Base-by-base conservation (phyloP, 768 basidiomycete species). In the Auriscalpium vulgare region DNA sequence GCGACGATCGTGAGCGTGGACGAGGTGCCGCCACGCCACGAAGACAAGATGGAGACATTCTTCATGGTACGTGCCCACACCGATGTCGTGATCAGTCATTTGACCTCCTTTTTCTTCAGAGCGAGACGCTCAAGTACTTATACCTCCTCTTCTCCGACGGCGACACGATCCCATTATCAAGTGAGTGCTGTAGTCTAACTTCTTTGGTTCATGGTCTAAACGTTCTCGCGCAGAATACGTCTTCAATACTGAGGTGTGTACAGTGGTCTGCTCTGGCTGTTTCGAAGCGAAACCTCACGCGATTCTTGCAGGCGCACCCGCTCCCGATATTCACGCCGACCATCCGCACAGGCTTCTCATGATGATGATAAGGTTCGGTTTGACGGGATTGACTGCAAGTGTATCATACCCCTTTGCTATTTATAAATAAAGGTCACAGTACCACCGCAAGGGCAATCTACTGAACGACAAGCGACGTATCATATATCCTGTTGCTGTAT, bases 1-100 rank as follows among this genome's bases (percentile, higher is more conserved):
- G 88, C 89, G 16, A 82, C 83, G 38, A 77, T 97, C 47, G 69
- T 85, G 56, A 91, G 97, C 65, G 95, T 97, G 10, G 91, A 95
- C 68, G 77, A 82, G 58, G 73, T 85, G 10, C 85, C 87, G 0
- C 81, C 75, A 2, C 72, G 74, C 65, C 74, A 80, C 56, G 86
- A 91, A 59, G 92, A 97, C 70, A 86, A 88, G 68, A 95, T 97
- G 94, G 94, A 97, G 72, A 94, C 94, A 11, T 97, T 95, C 74
- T 81, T 94, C 71, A 76, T 97, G 77, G 90, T 89, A 56, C 44
- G 84, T 69, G 43, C 10, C 8, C 29, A 29, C 29, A 29, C 4
- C 29, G 29, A 29, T 7, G 7, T 7, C 29, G 29, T 29, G 29
- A 29, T 29, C 29, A 1, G 29, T 29, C 29, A 29, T 29, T 50